These are phyloP conservation scores for Thymus mandschuricus DNA, from an alignment of 257 asterid genomes.

Conservation along the genomic window DNA sequence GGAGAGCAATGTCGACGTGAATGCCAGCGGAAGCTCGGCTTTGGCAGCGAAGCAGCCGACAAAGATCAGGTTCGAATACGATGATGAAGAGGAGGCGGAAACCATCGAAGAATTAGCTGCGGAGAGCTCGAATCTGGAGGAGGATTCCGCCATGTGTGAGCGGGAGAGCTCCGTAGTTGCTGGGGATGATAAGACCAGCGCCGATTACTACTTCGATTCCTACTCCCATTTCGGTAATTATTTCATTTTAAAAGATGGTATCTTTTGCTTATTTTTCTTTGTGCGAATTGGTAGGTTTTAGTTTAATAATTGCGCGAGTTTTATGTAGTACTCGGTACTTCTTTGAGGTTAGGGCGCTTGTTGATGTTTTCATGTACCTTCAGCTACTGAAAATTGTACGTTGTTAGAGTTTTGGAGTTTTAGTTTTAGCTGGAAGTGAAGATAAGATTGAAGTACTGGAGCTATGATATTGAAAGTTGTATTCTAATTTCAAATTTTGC, in stretches of 20 bases:
- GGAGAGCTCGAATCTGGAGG: slow-evolving; percentile 66
- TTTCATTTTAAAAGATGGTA: neutral
- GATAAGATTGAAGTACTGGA: neutral
- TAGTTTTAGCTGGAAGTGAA: slow-evolving; percentile 2
- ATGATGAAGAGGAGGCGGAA: slow-evolving; percentile 43
- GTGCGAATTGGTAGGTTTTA: neutral
- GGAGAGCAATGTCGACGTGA: slow-evolving; percentile 20
- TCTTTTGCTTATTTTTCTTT: neutral
- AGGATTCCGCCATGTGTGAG: slow-evolving; percentile 70
- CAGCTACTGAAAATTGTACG: neutral
- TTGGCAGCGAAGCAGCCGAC: slow-evolving; percentile 24
- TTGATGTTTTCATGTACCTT: neutral
- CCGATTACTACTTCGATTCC: slow-evolving; percentile 96
- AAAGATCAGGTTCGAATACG: slow-evolving; percentile 44
- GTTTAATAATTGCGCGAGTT: neutral
- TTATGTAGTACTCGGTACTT: neutral
- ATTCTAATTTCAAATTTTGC: slow-evolving; percentile 2
- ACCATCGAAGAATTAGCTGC: slow-evolving; percentile 56
- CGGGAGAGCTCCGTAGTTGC: slow-evolving; percentile 44
- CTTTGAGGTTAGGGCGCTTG: neutral
- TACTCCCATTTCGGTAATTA: slow-evolving; percentile 88
- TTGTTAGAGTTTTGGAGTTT: neutral
- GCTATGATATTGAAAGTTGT: neutral
- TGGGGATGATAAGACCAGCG: slow-evolving; percentile 82
- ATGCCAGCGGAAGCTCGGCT: slow-evolving; percentile 19